Conservation (phyloP, 176 grass and related monocot species). For the Miscanthus lutarioriparius region DNA sequence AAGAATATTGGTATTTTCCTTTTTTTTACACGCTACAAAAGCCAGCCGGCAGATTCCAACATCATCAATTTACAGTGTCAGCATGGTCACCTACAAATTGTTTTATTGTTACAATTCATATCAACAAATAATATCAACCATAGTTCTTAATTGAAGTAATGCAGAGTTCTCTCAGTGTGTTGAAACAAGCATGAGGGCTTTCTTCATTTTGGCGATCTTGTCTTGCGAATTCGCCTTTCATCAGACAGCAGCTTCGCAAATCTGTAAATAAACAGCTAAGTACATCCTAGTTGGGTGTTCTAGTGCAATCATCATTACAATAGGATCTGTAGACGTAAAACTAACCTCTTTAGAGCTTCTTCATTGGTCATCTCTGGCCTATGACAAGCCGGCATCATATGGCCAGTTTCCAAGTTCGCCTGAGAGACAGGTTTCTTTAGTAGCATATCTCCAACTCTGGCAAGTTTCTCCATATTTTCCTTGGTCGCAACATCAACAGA, state of each 20-base stretch:
- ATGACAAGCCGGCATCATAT: conserved; percentile 43
- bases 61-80: neutral
- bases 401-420: conserved; percentile 71
- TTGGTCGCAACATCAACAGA: conserved; percentile 71
- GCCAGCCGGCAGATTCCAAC: neutral
- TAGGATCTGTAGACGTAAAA: conserved; percentile 14
- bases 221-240: conserved; percentile 55
- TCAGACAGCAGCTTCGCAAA: conserved; percentile 65
- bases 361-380: conserved; percentile 55
- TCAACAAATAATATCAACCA: conserved; percentile 29
- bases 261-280: conserved; percentile 43
- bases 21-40: conserved; percentile 25
- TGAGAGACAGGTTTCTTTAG: conserved; percentile 72
- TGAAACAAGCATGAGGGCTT: neutral
- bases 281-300: conserved; percentile 17
- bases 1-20: neutral
- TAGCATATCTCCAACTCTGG: conserved; percentile 44
- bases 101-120: conserved; percentile 27
- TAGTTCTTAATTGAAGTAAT: conserved; percentile 7
- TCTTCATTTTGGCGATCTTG: conserved; percentile 58
- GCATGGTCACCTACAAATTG: conserved; percentile 12
- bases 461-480: conserved; percentile 76
- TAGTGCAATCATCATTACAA: neutral
- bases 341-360: conserved; percentile 71
- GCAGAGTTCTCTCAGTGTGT: conserved; percentile 16